phyloP scores from a whole-genome alignment of 2,329 filamentous ascomycete species.

The Ascochyta lentis region DNA sequence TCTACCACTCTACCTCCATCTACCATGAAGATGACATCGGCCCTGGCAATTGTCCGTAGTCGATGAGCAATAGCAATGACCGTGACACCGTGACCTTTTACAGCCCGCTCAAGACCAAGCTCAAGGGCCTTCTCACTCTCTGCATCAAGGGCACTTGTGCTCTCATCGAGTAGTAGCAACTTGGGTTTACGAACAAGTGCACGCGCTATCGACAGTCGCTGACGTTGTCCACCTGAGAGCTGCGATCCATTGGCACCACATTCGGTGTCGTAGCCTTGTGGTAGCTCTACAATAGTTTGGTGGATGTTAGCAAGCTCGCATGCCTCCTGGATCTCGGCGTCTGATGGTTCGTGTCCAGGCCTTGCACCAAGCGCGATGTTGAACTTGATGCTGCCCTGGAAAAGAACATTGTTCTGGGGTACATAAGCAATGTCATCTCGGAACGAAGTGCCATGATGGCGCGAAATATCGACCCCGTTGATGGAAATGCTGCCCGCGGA shows the following conservation, averaged over 20 bases:
- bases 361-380: slow-evolving; percentile 57
- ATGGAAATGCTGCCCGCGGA: slow-evolving; percentile 59
- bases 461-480: slow-evolving; percentile 58
- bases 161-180: slow-evolving; percentile 52
- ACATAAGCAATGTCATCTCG: slow-evolving; percentile 56
- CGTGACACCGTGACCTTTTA: slow-evolving; percentile 46
- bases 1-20: slow-evolving; percentile 58
- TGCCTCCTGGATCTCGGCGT: slow-evolving; percentile 69
- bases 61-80: slow-evolving; percentile 56
- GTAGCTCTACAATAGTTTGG: slow-evolving; percentile 68
- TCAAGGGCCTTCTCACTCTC: slow-evolving; percentile 52
- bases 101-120: slow-evolving; percentile 48
- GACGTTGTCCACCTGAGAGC: slow-evolving; percentile 53
- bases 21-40: slow-evolving; percentile 55
- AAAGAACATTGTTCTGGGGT: slow-evolving; percentile 57
- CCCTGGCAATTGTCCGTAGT: slow-evolving; percentile 50
- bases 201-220: slow-evolving; percentile 53
- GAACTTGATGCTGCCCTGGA: slow-evolving; percentile 57
- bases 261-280: slow-evolving; percentile 69
- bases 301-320: slow-evolving; percentile 74
- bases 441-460: slow-evolving; percentile 48
- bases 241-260: slow-evolving; percentile 51
- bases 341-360: slow-evolving; percentile 61
- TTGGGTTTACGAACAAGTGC: slow-evolving; percentile 53
- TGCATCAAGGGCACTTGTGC: slow-evolving; percentile 52